Evolutionary conservation across 2,329 filamentous ascomycete species (phyloP), one percentile per base, ranked within the genome.

Genomic region (Botryotinia narcissicola): DNA sequence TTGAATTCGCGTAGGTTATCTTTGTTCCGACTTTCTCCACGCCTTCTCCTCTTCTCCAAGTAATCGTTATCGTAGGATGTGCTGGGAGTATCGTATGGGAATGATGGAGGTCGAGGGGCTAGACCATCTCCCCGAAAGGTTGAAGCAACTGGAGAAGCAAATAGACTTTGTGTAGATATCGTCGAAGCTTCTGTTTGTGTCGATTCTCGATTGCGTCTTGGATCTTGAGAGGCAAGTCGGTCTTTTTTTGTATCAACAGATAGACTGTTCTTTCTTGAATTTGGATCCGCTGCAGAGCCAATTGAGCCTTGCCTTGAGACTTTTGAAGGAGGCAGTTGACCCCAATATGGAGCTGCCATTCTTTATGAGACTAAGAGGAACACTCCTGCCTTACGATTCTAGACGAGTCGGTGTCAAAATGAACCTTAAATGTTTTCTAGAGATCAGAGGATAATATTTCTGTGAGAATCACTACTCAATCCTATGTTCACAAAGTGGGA

Each of bases 21-120:
- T 74, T 84, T 83, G 74, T 83, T 82, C 73, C 81, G 83, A 76
- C 81, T 84, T 64, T 83, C 81, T 44, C 42, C 71, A 71, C 84
- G 83, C 75, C 83, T 82, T 74, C 82, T 81, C 71, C 84, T 82
- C 78, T 82, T 85, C 74, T 85, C 85, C 60, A 81, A 70, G 64
- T 83, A 82, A 70, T 87, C 84, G 71, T 82, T 82, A 64, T 84
- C 82, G 40, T 79, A 74, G 59, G 67, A 79, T 73, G 74, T 69
- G 37, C 75, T 75, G 9, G 74, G 69, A 57, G 83, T 80, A 75
- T 81, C 83, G 81, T 86, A 87, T 73, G 86, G 85, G 73, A 87
- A 84, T 2, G 88, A 89, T n/a, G 87, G 84, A 57, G 89, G 89
- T 73, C 88, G 85, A 70, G 89, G 88, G 77, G 88, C 86, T 75